phyloP scores from a whole-genome alignment of 2,329 filamentous ascomycete genomes.

The Pyrenophora seminiperda region DNA sequence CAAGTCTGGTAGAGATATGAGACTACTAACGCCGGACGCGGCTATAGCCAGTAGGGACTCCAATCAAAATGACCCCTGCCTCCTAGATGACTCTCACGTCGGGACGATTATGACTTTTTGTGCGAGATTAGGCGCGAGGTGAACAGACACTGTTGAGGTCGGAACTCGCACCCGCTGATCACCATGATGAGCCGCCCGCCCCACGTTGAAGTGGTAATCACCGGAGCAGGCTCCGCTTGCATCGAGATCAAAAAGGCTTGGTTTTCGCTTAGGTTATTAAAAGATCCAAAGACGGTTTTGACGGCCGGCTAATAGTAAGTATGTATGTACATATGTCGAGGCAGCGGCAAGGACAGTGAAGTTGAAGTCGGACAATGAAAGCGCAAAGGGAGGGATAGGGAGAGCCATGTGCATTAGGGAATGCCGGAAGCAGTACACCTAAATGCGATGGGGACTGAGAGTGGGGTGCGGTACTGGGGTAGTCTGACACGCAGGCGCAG shows the following conservation, averaged over 20 bases:
- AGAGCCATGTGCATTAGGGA: neutral
- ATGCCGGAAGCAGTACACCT: slow-evolving; percentile 3
- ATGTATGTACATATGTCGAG: slow-evolving; percentile 4
- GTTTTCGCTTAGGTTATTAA: slow-evolving; percentile 14
- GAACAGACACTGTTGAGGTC: slow-evolving; percentile 11
- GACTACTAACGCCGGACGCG: no score
- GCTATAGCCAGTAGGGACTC: neutral
- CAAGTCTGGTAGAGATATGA: no score
- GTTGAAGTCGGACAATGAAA: neutral
- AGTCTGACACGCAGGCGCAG: slow-evolving; percentile 4
- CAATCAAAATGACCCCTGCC: neutral
- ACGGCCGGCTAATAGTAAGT: slow-evolving; percentile 6
- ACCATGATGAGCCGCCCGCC: slow-evolving; percentile 16
- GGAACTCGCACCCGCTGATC: slow-evolving; percentile 8
- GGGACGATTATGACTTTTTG: neutral
- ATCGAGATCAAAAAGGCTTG: slow-evolving; percentile 12
- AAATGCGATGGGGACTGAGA: slow-evolving; percentile 1
- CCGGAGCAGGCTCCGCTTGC: slow-evolving; percentile 8
- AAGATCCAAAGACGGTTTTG: slow-evolving; percentile 12
- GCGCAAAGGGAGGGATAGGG: neutral
- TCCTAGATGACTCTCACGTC: no score
- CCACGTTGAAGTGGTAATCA: slow-evolving; percentile 15
- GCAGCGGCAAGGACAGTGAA: neutral
- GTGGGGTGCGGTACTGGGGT: slow-evolving; percentile 9
- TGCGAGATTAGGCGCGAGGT: neutral